phyloP scores from a whole-genome alignment of 176 grass and related monocot species.

The Elymus sibiricus region DNA sequence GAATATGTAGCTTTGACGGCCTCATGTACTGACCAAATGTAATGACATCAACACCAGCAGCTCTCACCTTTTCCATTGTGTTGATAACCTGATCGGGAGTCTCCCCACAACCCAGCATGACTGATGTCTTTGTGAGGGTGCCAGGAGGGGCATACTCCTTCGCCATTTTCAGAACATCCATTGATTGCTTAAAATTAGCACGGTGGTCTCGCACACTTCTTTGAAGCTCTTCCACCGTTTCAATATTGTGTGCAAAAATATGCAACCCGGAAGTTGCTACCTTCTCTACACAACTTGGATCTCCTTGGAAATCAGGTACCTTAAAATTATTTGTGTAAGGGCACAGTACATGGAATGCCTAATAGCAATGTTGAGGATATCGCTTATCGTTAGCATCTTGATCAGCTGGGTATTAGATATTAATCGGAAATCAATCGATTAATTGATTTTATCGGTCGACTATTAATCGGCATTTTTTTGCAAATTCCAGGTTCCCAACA shows the following conservation, averaged over 20 bases:
- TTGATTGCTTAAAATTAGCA: conserved; percentile 93
- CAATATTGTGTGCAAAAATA: conserved; percentile 98
- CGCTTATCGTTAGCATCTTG: too few relatives aligned
- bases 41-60: conserved; percentile 93
- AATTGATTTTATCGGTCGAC: too few relatives aligned
- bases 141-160: conserved; percentile 89
- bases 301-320: conserved; percentile 96
- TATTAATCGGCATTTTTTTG: too few relatives aligned
- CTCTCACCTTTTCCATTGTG: conserved; percentile 92
- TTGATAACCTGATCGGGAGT: conserved; percentile 82
- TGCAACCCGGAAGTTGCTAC: conserved; percentile 91
- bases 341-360: conserved; percentile 22
- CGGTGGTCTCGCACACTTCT: conserved; percentile 70
- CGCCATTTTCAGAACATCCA: conserved; percentile 91
- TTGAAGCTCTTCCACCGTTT: conserved; percentile 92
- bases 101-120: conserved; percentile 94
- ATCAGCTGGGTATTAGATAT: too few relatives aligned
- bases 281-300: conserved; percentile 66
- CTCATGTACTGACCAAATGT: conserved; percentile 99
- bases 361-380: too few relatives aligned
- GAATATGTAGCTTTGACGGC: conserved; percentile 95
- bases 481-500: too few relatives aligned
- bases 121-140: conserved; percentile 91
- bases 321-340: conserved; percentile 29
- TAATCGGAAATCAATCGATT: too few relatives aligned